phyloP scores from a whole-genome alignment of 192 early-diverging fungal species.

The Coemansia sp. region DNA sequence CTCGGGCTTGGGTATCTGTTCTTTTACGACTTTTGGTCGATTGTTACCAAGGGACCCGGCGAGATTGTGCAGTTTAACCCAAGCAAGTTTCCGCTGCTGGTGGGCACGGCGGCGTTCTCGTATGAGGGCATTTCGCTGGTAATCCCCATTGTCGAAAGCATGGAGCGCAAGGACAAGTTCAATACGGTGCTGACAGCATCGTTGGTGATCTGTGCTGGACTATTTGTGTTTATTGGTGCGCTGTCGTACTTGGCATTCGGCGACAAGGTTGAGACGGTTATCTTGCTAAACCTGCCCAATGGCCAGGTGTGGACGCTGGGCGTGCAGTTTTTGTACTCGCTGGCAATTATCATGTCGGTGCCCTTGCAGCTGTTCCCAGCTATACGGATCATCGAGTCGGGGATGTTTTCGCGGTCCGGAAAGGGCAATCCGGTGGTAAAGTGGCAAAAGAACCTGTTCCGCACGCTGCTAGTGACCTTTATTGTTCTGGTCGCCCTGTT shows the following conservation, averaged over 20 bases:
- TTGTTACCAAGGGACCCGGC: constrained; percentile 61
- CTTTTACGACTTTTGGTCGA: constrained; percentile 69
- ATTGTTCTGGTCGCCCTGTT: constrained; percentile 74
- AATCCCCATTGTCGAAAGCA: constrained; percentile 70
- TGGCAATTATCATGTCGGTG: constrained; percentile 92
- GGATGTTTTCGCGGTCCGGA: constrained; percentile 78
- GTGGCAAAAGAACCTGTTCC: constrained; percentile 83
- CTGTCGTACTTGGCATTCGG: constrained; percentile 87
- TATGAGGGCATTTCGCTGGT: constrained; percentile 89
- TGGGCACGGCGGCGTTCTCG: constrained; percentile 92
- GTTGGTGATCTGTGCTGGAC: constrained; percentile 72
- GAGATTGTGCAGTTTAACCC: constrained; percentile 79
- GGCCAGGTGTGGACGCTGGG: constrained; percentile 60
- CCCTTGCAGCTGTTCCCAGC: constrained; percentile 91
- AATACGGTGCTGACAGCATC: constrained; percentile 74
- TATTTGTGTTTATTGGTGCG: constrained; percentile 79
- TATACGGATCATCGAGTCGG: constrained; percentile 88
- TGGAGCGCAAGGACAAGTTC: constrained; percentile 92
- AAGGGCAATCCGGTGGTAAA: constrained; percentile 77
- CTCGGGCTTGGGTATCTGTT: constrained; percentile 84
- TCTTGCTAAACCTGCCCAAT: constrained; percentile 83
- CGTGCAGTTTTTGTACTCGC: constrained; percentile 82
- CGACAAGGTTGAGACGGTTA: constrained; percentile 76
- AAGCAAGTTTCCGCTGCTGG: constrained; percentile 79
- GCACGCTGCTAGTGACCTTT: constrained; percentile 62